These are phyloP conservation scores for Fraxinus ornus DNA, from an alignment of 305 asterid genomes.

Conservation along the genomic window DNA sequence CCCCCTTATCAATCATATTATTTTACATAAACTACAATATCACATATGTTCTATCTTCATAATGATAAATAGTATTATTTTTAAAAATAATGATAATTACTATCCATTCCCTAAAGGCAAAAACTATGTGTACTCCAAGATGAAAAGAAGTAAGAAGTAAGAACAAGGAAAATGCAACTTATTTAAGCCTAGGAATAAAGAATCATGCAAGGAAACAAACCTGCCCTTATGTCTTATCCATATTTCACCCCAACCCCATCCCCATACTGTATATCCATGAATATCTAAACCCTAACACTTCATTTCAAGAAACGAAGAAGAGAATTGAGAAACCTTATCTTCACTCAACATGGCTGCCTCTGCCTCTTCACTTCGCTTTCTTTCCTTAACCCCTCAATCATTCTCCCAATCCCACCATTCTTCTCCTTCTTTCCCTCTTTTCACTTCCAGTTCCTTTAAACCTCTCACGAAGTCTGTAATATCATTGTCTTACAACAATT, in stretches of 20 bases:
- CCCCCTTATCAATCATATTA: too few relatives aligned
- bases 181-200: not conserved
- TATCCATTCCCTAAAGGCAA: not conserved
- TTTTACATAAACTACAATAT: too few relatives aligned
- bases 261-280: not conserved
- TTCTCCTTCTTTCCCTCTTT: conserved; percentile 30
- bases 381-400: conserved; percentile 61
- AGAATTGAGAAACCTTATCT: conserved; percentile 26
- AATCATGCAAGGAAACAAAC: not conserved
- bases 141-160: too few relatives aligned
- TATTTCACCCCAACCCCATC: not conserved
- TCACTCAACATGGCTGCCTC: conserved; percentile 39
- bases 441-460: conserved; percentile 39
- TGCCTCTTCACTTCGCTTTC: conserved; percentile 45
- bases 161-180: not conserved
- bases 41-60: too few relatives aligned
- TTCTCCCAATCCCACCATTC: conserved; percentile 41
- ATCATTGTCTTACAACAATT: conserved; percentile 24
- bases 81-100: too few relatives aligned
- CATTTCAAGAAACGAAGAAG: not conserved
- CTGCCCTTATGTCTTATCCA: not conserved
- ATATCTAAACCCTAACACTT: not conserved
- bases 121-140: too few relatives aligned
- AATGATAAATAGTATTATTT: too few relatives aligned
- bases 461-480: conserved; percentile 35